Conservation (phyloP, 2,329 filamentous ascomycete species). For the Hortaea werneckii region DNA sequence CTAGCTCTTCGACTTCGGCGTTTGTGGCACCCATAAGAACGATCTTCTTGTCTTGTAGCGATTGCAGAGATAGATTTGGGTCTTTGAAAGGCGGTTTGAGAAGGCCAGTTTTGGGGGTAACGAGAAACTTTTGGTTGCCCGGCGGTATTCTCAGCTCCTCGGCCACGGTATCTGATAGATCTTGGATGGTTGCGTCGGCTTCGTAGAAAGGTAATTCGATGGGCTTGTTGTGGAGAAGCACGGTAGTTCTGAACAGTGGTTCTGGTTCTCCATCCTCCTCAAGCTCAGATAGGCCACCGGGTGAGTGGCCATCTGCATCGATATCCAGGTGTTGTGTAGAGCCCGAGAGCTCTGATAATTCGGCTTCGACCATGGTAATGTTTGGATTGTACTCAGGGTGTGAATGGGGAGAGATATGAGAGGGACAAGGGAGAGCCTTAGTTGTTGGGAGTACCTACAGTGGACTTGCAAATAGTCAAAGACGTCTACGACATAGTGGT, state of each 20-base stretch:
- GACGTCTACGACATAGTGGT: too few relatives aligned
- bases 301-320: neutral
- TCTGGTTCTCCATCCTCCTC: constrained; percentile 10
- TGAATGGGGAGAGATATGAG: too few relatives aligned
- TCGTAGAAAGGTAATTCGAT: constrained; percentile 39
- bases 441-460: too few relatives aligned
- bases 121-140: constrained; percentile 56
- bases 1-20: constrained; percentile 48
- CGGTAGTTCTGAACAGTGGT: constrained; percentile 32
- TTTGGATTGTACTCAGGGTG: too few relatives aligned
- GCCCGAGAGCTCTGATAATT: neutral
- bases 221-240: constrained; percentile 46
- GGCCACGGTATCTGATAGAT: constrained; percentile 52
- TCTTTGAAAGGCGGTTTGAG: constrained; percentile 56
- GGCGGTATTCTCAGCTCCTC: constrained; percentile 48
- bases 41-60: constrained; percentile 49
- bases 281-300: constrained; percentile 2
- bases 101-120: constrained; percentile 55
- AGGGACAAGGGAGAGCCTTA: too few relatives aligned
- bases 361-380: neutral
- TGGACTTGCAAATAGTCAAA: too few relatives aligned
- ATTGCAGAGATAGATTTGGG: constrained; percentile 39
- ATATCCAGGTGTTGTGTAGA: neutral
- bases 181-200: constrained; percentile 40
- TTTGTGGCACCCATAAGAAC: constrained; percentile 55